These are phyloP conservation scores for Epipyxis sp. DNA, from an alignment of 108 stramenopile genomes.

Conservation along the genomic window DNA sequence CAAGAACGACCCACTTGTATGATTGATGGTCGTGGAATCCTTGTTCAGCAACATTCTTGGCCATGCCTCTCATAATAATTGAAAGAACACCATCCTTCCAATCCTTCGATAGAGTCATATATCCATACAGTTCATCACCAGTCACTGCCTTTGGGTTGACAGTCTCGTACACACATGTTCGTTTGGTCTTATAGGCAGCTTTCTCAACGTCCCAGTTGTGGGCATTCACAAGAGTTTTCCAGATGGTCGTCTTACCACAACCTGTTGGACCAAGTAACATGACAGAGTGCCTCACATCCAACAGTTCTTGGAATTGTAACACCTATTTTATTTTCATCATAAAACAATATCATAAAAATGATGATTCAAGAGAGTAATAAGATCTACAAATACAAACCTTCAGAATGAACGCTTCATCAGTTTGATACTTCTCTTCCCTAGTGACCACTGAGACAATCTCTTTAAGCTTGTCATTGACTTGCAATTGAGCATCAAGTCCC, in stretches of 20 bases:
- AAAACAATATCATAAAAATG: too few species aligned
- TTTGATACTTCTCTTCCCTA: constrained; percentile 54
- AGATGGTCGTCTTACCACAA: constrained; percentile 80
- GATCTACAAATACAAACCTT: too few species aligned
- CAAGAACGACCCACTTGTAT: constrained; percentile 82
- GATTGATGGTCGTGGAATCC: constrained; percentile 81
- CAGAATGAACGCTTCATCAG: constrained; percentile 53
- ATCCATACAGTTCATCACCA: constrained; percentile 82
- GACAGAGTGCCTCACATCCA: constrained; percentile 82
- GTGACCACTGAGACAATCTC: constrained; percentile 63
- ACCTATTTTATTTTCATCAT: too few species aligned
- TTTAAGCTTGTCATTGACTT: constrained; percentile 72
- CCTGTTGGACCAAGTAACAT: constrained; percentile 85
- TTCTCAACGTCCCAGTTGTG: constrained; percentile 66
- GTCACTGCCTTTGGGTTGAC: constrained; percentile 84
- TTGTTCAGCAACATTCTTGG: constrained; percentile 80
- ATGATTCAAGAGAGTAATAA: constrained; percentile 34
- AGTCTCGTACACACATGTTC: constrained; percentile 71
- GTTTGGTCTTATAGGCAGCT: constrained; percentile 55
- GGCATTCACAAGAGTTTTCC: constrained; percentile 75
- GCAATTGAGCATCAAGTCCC: constrained; percentile 68
- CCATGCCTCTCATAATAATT: constrained; percentile 85
- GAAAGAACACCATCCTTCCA: constrained; percentile 85
- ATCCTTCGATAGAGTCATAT: constrained; percentile 84
- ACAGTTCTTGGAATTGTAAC: constrained; percentile 76